Evolutionary conservation across 805 yeast genomes (phyloP), one percentile per base, ranked within the genome.

Genomic region (Ogataea degrootiae): DNA sequence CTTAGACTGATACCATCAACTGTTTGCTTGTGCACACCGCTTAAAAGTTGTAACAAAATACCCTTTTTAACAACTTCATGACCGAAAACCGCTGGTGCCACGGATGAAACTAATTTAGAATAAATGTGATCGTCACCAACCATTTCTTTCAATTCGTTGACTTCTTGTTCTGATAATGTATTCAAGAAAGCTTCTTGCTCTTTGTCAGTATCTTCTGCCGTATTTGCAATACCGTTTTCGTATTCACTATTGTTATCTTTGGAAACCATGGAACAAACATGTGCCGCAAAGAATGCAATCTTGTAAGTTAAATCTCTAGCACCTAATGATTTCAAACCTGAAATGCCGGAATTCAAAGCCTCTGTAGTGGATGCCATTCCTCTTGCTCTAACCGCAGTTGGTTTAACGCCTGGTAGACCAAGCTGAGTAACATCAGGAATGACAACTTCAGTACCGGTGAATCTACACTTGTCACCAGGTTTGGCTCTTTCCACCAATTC

Each of bases 21-120:
- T 0, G 99, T 92, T 47, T 79, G 75, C 66, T 92, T 92, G 69
- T 92, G 99, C 41, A 92, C 97, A 62, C 99, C 99, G 42, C 97
- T 96, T 56, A 92, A 73, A 61, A 92, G 71, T 70, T 92, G 98
- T 45, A 92, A 71, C 39, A 92, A 70, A 21, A 94, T 75, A 39
- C 98, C 99, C 68, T 92, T 94, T 65, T 94, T 92, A 50, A 92
- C 85, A 5, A 87, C 81, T 55, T 92, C 97, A 63, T 92, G 98
- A 6, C 99, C 99, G 70, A 82, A 94, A 0, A 94, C 96, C 0
- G 97, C 91, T 1, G 99, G 99, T 0, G 97, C 96, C 53, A 94
- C 79, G 0, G 97, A 90, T 47, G 81, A 77, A 3, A 91, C 96
- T 48, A 94, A 72, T 57, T 88, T 87, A 44, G 85, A 77, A 66